Conservation (phyloP, 2,329 filamentous ascomycete genomes). For the Pestalotiopsis sp. region DNA sequence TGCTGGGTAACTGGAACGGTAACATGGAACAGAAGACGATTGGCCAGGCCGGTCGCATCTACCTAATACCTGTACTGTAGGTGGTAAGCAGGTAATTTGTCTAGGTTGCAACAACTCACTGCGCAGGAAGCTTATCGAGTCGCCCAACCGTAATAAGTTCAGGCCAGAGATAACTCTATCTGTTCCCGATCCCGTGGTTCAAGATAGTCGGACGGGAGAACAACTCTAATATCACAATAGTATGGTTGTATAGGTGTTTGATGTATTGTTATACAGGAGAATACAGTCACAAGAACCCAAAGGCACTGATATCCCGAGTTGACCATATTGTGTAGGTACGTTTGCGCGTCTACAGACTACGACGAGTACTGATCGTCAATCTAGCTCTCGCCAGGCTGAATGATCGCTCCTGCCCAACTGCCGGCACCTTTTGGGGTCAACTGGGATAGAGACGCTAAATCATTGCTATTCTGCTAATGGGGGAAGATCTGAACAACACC, state of each 20-base stretch:
- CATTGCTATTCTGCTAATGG: neutral
- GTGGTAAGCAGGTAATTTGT: neutral
- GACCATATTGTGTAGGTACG: neutral
- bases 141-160: neutral
- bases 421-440: neutral
- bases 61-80: neutral
- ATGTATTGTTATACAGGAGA: neutral
- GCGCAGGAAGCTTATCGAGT: neutral
- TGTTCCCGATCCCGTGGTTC: neutral
- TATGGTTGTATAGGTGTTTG: neutral
- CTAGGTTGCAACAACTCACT: neutral
- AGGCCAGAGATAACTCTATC: neutral
- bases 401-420: neutral
- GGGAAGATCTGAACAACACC: neutral
- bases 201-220: neutral
- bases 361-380: neutral
- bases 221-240: neutral
- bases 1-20: neutral
- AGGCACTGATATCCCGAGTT: too few species aligned
- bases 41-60: neutral
- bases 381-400: neutral
- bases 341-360: neutral
- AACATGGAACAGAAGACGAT: neutral
- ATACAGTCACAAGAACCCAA: neutral
- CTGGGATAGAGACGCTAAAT: neutral